Conservation (phyloP, 176 grass and related monocot species). For the Lolium multiflorum region DNA sequence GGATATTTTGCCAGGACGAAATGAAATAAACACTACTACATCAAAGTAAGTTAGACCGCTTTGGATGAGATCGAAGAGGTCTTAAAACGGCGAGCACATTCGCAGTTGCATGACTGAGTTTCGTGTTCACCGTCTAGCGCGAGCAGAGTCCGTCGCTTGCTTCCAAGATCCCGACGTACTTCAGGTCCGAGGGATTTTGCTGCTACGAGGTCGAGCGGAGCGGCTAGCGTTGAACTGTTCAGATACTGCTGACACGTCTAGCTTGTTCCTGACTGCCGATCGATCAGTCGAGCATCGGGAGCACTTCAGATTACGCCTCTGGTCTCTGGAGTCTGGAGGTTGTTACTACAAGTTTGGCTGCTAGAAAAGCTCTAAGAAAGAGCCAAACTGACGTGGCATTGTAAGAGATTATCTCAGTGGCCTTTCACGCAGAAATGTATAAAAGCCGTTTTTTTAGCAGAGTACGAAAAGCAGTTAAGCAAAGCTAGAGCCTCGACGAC, state of each 20-base stretch:
- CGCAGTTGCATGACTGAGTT: neutral
- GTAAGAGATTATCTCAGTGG: no score
- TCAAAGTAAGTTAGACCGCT: neutral
- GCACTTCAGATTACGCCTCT: neutral
- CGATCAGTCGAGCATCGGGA: neutral
- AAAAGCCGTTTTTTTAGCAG: no score
- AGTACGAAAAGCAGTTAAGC: no score
- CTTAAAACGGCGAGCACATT: neutral
- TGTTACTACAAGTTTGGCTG: no score
- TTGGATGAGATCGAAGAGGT: neutral
- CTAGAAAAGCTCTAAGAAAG: no score
- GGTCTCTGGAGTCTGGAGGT: neutral
- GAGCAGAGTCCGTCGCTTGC: neutral
- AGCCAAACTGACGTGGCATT: no score
- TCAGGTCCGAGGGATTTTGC: neutral
- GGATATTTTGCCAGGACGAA: neutral
- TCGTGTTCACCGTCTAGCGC: neutral
- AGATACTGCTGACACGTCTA: neutral
- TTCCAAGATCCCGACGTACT: slow-evolving; percentile 32
- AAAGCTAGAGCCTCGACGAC: no score
- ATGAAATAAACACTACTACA: neutral
- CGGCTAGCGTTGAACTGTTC: slow-evolving; percentile 21
- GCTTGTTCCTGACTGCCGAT: slow-evolving; percentile 13
- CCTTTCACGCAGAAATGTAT: no score
- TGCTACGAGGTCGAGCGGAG: slow-evolving; percentile 14